Evolutionary conservation across 805 yeast genomes (phyloP), one percentile per base, ranked within the genome.

Genomic region (Ogataea degrootiae): DNA sequence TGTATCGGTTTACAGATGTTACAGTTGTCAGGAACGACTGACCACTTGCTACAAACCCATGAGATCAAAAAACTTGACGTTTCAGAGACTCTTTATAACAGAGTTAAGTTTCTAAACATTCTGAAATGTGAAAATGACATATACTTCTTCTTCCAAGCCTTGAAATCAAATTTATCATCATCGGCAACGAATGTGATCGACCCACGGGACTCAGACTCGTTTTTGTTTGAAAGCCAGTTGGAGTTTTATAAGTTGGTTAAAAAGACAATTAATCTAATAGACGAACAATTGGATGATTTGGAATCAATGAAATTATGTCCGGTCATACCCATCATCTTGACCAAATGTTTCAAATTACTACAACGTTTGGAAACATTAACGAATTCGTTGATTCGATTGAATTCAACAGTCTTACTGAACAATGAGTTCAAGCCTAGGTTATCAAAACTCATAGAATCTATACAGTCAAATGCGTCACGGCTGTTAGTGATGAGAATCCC

Each of bases 211-310:
- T 48, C 50, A 8, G 65, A 61, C 23, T 61, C 60, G 22, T 58
- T 58, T 37, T 52, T 63, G 1, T 60, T 62, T 49, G 67, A 62
- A 21, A 43, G 53, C 16, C 66, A 67, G 45, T 50, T 66, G 19
- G 65, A 63, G 34, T 53, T 66, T 17, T 54, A 60, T 1, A 66
- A 63, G 37, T 33, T 55, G 9, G 48, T 58, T 33, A 67, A 62
- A 50, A 59, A 58, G 40, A 44, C 65, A 6, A 53, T 57, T 16
- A 59, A 55, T 47, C 45, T 58, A 34, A 53, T 67, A 21, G 65
- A 63, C 46, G 67, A 64, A 38, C 64, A 61, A 34, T 23, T 65
- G 11, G 61, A 63, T 45, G 68, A 64, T 47, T 48, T 61, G 33
- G 68, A 63, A 48, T 37, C 54, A 11, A 43, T 46, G 38, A 48